Evolutionary conservation across 2,329 filamentous ascomycete genomes (phyloP).

Genomic region (Aureobasidium sp.): DNA sequence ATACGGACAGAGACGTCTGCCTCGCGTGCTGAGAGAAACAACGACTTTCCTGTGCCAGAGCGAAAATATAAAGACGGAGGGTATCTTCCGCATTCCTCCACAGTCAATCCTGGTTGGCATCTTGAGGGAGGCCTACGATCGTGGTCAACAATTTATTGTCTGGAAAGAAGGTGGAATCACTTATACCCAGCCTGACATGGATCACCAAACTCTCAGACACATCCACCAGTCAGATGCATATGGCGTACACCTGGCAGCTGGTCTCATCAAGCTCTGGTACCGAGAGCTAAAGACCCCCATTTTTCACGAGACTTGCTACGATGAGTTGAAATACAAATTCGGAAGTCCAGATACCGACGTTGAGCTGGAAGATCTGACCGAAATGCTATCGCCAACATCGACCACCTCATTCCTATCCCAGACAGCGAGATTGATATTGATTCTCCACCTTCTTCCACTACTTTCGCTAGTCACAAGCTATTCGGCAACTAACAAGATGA

Average conservation of each 20-base stretch:
- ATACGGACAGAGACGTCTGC: slow-evolving; percentile 41
- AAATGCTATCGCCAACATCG: slow-evolving; percentile 41
- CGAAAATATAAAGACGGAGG: slow-evolving; percentile 42
- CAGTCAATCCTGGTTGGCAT: slow-evolving; percentile 44
- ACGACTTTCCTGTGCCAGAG: slow-evolving; percentile 45
- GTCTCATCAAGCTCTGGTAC: slow-evolving; percentile 51
- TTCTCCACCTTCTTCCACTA: slow-evolving; percentile 47
- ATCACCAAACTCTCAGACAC: slow-evolving; percentile 32
- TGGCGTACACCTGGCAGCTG: slow-evolving; percentile 46
- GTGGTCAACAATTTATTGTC: slow-evolving; percentile 47
- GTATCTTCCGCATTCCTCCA: slow-evolving; percentile 48
- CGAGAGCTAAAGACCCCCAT: slow-evolving; percentile 46
- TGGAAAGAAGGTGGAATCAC: slow-evolving; percentile 42
- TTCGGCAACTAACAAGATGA: slow-evolving; percentile 49
- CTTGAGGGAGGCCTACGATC: slow-evolving; percentile 48
- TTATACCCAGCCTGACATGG: slow-evolving; percentile 32
- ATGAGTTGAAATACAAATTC: slow-evolving; percentile 38
- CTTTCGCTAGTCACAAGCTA: slow-evolving; percentile 40
- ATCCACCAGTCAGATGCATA: slow-evolving; percentile 45
- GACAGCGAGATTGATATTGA: slow-evolving; percentile 42
- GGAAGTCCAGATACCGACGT: slow-evolving; percentile 32
- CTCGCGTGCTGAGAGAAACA: slow-evolving; percentile 47
- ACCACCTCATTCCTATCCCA: slow-evolving; percentile 40
- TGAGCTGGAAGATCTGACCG: slow-evolving; percentile 36
- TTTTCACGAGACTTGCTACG: slow-evolving; percentile 43